A percentile compares a stretch with the other conserved stretches of the same genome.
These are phyloP conservation scores for Terfezia claveryi DNA, from an alignment of 495 filamentous ascomycete species.

Conservation along the genomic window DNA sequence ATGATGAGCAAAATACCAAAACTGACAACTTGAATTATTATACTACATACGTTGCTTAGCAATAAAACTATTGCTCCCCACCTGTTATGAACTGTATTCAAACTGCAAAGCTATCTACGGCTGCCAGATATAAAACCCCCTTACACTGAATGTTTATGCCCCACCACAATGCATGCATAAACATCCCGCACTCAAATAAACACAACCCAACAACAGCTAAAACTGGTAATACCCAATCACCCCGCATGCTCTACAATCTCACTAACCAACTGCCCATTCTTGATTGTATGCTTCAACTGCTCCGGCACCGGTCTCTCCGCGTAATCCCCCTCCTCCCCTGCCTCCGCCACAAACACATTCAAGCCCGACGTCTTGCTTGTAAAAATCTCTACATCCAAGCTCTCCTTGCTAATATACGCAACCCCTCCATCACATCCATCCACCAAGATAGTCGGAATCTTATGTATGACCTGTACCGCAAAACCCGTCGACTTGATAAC, in stretches of 20 bases:
- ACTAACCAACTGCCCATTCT: slow-evolving; percentile 16
- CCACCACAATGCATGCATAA: too few species aligned
- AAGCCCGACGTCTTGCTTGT: slow-evolving; percentile 63
- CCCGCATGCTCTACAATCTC: slow-evolving; percentile 24
- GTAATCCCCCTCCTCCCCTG: slow-evolving; percentile 36
- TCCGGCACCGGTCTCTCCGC: slow-evolving; percentile 68
- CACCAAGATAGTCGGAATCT: slow-evolving; percentile 63
- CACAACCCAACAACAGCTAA: too few species aligned
- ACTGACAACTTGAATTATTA: too few species aligned
- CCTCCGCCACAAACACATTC: slow-evolving; percentile 56
- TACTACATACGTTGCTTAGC: too few species aligned
- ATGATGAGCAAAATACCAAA: too few species aligned
- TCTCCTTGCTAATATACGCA: slow-evolving; percentile 63
- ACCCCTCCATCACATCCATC: slow-evolving; percentile 85
- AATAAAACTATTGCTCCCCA: too few species aligned
- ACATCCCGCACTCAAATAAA: too few species aligned
- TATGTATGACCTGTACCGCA: slow-evolving; percentile 67
- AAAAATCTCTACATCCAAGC: slow-evolving; percentile 57
- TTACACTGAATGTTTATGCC: too few species aligned
- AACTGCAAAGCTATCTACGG: too few species aligned
- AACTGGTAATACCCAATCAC: slow-evolving; percentile 1
- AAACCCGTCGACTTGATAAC: slow-evolving; percentile 87
- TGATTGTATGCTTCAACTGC: slow-evolving; percentile 31
- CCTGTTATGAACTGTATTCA: too few species aligned
- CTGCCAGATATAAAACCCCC: too few species aligned